phyloP scores from a whole-genome alignment of 1,284 basidiomycete species.

The Vanrija pseudolonga region DNA sequence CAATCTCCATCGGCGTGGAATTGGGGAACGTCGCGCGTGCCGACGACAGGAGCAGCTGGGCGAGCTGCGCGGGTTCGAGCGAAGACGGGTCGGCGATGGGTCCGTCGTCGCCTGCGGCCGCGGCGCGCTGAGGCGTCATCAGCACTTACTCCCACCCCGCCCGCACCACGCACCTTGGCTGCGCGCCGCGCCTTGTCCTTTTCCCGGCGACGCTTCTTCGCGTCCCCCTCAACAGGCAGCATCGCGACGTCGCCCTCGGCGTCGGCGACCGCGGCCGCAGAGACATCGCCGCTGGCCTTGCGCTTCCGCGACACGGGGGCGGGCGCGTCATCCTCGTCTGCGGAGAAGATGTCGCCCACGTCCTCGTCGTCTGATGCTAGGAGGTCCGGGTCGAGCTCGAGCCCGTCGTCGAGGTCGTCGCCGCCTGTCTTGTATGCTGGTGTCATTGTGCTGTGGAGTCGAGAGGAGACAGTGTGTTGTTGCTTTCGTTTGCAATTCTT shows the following conservation, averaged over 20 bases:
- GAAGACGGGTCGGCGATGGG: constrained; percentile 20
- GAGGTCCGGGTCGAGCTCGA: constrained; percentile 33
- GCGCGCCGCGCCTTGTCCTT: constrained; percentile 27
- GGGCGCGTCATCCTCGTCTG: constrained; percentile 12
- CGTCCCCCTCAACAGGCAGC: constrained; percentile 8
- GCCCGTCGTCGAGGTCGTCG: constrained; percentile 45
- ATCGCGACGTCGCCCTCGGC: constrained; percentile 13
- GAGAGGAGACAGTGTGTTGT: too few relatives aligned
- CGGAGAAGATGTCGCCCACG: constrained; percentile 7
- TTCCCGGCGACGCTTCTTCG: constrained; percentile 16
- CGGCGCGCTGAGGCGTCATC: neutral
- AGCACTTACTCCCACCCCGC: constrained; percentile 19
- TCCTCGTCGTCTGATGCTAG: constrained; percentile 19
- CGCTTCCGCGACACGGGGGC: constrained; percentile 1
- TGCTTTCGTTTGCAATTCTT: too few relatives aligned
- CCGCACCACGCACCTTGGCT: constrained; percentile 18
- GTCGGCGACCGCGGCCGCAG: constrained; percentile 1
- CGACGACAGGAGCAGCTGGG: constrained; percentile 26
- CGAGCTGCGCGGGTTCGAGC: constrained; percentile 21
- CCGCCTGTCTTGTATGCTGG: constrained; percentile 21
- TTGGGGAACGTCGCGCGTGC: constrained; percentile 37
- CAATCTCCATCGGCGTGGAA: constrained; percentile 43
- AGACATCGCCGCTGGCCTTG: constrained; percentile 2
- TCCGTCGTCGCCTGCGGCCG: constrained; percentile 1
- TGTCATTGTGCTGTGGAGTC: constrained; percentile 1